Evolutionary conservation across 1,139 yeast genomes (phyloP).

Genomic region (Sugiyamaella pinicola): DNA sequence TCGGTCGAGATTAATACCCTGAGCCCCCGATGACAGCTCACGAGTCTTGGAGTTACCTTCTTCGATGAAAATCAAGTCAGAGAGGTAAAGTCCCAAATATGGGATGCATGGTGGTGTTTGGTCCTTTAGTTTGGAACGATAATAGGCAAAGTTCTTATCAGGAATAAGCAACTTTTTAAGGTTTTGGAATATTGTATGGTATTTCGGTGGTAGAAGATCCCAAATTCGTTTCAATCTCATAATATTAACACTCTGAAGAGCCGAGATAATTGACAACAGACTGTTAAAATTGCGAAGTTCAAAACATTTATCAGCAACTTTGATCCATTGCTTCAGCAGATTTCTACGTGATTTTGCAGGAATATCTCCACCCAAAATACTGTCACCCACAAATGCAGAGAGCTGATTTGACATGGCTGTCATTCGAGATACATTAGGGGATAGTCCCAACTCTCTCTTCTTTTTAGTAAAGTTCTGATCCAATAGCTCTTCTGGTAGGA

Average conservation of each 20-base stretch:
- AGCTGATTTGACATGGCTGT: slow-evolving; percentile 75
- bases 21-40: slow-evolving; percentile 43
- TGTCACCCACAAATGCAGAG: slow-evolving; percentile 81
- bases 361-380: slow-evolving; percentile 49
- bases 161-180: slow-evolving; percentile 77
- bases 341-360: slow-evolving; percentile 54
- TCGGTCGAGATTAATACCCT: slow-evolving; percentile 79
- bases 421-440: slow-evolving; percentile 74
- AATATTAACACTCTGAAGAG: slow-evolving; percentile 79
- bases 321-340: slow-evolving; percentile 77
- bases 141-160: slow-evolving; percentile 75
- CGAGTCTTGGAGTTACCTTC: slow-evolving; percentile 77
- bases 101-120: slow-evolving; percentile 77
- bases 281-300: slow-evolving; percentile 83
- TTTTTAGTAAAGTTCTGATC: slow-evolving; percentile 72
- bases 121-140: slow-evolving; percentile 67
- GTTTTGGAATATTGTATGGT: slow-evolving; percentile 63
- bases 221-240: slow-evolving; percentile 69
- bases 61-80: slow-evolving; percentile 82
- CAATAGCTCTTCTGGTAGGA: slow-evolving; percentile 71
- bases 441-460: slow-evolving; percentile 57
- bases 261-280: slow-evolving; percentile 82
- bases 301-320: slow-evolving; percentile 77
- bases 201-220: slow-evolving; percentile 66
- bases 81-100: slow-evolving; percentile 77